These are phyloP conservation scores for Aphanoascus verrucosus DNA, from an alignment of 2,329 filamentous ascomycete species.

Conservation along the genomic window DNA sequence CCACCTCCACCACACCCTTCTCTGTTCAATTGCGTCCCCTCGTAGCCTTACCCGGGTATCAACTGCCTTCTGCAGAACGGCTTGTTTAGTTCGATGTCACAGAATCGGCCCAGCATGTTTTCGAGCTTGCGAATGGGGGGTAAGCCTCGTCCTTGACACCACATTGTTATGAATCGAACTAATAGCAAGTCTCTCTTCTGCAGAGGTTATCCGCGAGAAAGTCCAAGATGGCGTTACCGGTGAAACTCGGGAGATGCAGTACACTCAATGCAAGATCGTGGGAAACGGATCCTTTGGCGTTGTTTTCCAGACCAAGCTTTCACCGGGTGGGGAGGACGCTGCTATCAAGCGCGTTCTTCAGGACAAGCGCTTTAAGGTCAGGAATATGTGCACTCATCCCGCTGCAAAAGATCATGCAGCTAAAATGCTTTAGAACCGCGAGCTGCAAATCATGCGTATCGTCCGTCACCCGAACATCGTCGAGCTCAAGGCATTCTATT, in stretches of 20 bases:
- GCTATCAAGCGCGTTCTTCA: conserved; percentile 98
- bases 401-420: background rate
- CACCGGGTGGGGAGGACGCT: conserved; percentile 93
- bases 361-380: conserved; percentile 98
- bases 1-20: background rate
- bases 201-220: conserved; percentile 97
- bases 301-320: conserved; percentile 97
- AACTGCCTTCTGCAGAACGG: background rate
- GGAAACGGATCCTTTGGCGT: conserved; percentile 98
- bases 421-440: conserved; percentile 62
- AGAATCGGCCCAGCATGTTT: conserved; percentile 85
- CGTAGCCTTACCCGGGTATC: background rate
- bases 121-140: conserved; percentile 89
- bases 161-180: background rate
- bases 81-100: conserved; percentile 54
- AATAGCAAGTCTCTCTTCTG: conserved; percentile 16
- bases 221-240: conserved; percentile 96
- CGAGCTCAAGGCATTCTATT: conserved; percentile 98
- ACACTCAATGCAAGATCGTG: conserved; percentile 98
- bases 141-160: conserved; percentile 44
- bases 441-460: conserved; percentile 99
- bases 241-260: conserved; percentile 92
- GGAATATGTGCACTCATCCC: conserved; percentile 8
- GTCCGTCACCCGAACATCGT: conserved; percentile 98
- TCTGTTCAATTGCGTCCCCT: background rate